Evolutionary conservation across 2,329 filamentous ascomycete species (phyloP), one percentile per base, ranked within the genome.

Genomic region (Colletotrichum plurivorum): DNA sequence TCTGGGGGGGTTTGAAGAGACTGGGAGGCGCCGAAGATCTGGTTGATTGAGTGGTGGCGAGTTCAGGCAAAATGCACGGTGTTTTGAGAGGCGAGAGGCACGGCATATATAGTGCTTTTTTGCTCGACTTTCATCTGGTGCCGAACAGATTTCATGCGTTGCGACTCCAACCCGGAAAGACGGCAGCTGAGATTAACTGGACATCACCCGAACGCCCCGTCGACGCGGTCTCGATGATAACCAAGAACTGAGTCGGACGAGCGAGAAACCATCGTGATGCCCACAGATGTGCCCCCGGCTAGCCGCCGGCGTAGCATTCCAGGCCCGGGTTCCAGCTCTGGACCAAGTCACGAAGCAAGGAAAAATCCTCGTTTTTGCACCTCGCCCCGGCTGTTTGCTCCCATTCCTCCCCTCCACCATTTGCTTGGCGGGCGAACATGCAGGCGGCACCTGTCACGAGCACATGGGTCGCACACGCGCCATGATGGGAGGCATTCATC

Each of bases 21-120:
- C 7, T 36, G 31, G 22, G 22, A 53, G 39, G 6, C n/a, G 27
- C 57, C 63, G 27, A 8, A 2, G 10, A 48, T 20, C 41, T 70
- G 45, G 67, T 4, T 68, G 55, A 69, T 46, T 46, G 55, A 51
- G 31, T 36, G 36, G 20, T 70, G 20, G 22, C 31, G 20, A 58
- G 63, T 69, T 59, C 67, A 67, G 63, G 67, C 63, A 69, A 27
- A 67, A 57, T 66, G 53, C 56, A 53, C 13, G 13, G 8, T 39
- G 22, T 25, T 4, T 25, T 13, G 16, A 31, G 51, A 27, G 2
- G 31, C 7, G 63, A 46, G 41, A 49, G 48, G 10, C n/a, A 36
- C 51, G 36, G 45, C 67, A 67, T 69, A 62, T 69, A 70, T 68
- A 70, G 56, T 54, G 12, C 22, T 61, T 36, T 48, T 36, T 36